Base-by-base conservation (phyloP, 306 rosid genomes). In the Prunus dulcis region DNA sequence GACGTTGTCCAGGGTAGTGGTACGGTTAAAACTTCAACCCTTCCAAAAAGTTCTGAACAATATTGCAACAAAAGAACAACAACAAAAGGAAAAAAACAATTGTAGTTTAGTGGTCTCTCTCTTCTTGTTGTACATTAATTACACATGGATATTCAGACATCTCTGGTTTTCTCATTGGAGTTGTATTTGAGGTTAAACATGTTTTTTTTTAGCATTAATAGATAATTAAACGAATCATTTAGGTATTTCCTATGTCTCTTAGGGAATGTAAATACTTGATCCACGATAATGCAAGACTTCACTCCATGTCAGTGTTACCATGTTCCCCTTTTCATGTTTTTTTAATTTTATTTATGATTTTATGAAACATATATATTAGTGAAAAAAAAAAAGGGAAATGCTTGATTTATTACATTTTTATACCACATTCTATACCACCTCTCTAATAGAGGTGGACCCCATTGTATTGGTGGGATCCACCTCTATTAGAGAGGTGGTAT, bases 141-240 rank as follows among this genome's bases (percentile, higher is more conserved):
- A 5, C 63, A 69, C 71, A 27, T 63, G 69, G 78, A 22, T 4
- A 23, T 25, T 0, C 8, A 23, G 14, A 22, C 62, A 20, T 23
- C 12, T 20, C 11, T n/a, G 25, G 5, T n/a, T 70, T 75, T 80
- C 53, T 25, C 60, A 20, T 62, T 56, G 20, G 64, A 75, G 34
- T 67, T 57, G 80, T 78, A 74, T 43, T 3, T 80, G 77, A 82
- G 78, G 70, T 63, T 78, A 76, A 56, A 4, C 14, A 7, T 15
- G 15, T 56, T 9, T 41, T 56, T 57, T 57, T 2, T 41, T 34
- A 73, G 46, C 19, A 60, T 15, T 50, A 9, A 22, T 73, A 60
- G 66, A 43, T 32, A 43, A 23, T 47, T 15, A 9, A 30, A 72
- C 5, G 65, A 60, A 63, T 43, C 41, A 7, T 18, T 58, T 43